Base-by-base conservation (phyloP, 2,329 filamentous ascomycete species). In the Apiospora sp. region DNA sequence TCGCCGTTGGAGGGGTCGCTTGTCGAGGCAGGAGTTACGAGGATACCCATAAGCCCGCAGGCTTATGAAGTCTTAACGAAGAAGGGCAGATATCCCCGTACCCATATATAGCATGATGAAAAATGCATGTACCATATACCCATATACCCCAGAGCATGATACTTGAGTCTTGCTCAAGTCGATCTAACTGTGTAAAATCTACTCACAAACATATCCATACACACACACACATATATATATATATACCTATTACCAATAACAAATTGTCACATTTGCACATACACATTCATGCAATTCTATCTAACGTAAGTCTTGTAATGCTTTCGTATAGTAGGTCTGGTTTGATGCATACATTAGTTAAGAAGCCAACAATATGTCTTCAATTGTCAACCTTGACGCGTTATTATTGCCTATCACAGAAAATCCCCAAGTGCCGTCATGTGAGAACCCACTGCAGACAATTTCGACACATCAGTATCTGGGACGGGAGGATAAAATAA, bases 171-270 rank as follows among this genome's bases (percentile, higher is more conserved):
- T 64, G 58, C 58, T 41, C 58, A 64, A 34, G 34, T 24, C 34
- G 34, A 64, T 22, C 22, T 64, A 64, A 64, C 34, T 64, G 58
- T 51, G 49, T 64, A 64, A 64, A 61, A 64, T n/a, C 58, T 64
- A 64, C 54, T 61, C 12, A 37, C 19, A 30, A 34, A 61, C 54
- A 61, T n/a, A 64, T 41, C 22, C 10, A 44, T 44, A 44, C 16
- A n/a, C n/a, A n/a, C n/a, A n/a, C n/a, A n/a, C n/a, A n/a, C n/a
- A n/a, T n/a, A n/a, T n/a, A 13, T 22, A 51, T 30, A 34, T 64
- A 41, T 37, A 41, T 41, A n/a, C 34, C 34, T 1, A 64, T 7
- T 16, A 64, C 34, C 58, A 64, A 24, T 41, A 41, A 41, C 58
- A 41, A 41, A 64, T 49, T 49, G 46, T 49, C 46, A 27, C 24